Evolutionary conservation across 2,329 filamentous ascomycete species (phyloP).

Genomic region (Botrytis elliptica): DNA sequence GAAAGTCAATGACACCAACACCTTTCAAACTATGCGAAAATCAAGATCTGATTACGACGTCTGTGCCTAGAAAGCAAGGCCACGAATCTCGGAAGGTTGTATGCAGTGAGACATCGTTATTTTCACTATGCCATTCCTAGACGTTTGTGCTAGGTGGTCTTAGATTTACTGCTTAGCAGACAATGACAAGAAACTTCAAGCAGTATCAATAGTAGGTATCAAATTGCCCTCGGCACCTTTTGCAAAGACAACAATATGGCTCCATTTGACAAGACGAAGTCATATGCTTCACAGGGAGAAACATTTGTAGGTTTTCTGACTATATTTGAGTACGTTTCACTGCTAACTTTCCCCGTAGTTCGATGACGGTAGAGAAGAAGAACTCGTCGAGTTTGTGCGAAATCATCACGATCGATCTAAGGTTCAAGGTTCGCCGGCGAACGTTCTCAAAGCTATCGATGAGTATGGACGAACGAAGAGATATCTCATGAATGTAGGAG

Average conservation of each 20-base stretch:
- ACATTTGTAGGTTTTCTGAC: slow-evolving; percentile 29
- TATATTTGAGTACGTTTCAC: not conserved
- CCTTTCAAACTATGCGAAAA: slow-evolving; percentile 9
- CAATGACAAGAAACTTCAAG: not conserved
- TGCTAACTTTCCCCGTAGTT: slow-evolving; percentile 41
- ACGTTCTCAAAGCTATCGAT: slow-evolving; percentile 68
- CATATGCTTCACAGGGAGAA: slow-evolving; percentile 33
- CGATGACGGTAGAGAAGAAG: slow-evolving; percentile 72
- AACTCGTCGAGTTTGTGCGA: slow-evolving; percentile 70
- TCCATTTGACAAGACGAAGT: slow-evolving; percentile 30
- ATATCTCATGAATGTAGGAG: slow-evolving; percentile 79
- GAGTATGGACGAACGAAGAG: slow-evolving; percentile 64
- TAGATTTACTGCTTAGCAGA: not conserved
- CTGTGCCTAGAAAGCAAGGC: not conserved
- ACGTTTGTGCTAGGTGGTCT: not conserved
- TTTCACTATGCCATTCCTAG: not conserved
- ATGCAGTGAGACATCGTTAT: not conserved
- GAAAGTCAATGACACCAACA: slow-evolving; percentile 7
- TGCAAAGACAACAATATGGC: slow-evolving; percentile 24
- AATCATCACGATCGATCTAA: slow-evolving; percentile 58
- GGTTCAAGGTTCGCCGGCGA: slow-evolving; percentile 61
- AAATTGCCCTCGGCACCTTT: not conserved
- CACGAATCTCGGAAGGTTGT: not conserved
- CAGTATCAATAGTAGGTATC: not conserved
- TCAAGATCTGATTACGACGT: slow-evolving; percentile 5